Evolutionary conservation across 768 basidiomycete genomes (phyloP).

Genomic region (Suillus lakei): DNA sequence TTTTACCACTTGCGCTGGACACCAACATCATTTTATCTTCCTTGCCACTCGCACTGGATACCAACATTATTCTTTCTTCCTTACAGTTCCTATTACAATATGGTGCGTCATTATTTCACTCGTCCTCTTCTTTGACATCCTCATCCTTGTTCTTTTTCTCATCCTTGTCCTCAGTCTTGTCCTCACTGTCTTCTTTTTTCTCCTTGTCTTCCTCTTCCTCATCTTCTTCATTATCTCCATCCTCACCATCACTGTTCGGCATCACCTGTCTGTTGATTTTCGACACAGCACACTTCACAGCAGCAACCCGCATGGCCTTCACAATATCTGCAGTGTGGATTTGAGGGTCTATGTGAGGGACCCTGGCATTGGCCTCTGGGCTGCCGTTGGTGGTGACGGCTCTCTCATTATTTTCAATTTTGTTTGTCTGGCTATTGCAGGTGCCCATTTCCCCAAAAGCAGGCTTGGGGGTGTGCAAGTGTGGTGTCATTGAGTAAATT

Average conservation of each 20-base stretch:
- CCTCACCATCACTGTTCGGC: not conserved
- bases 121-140: not conserved
- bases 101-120: not conserved
- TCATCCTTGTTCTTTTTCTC: not conserved
- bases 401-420: not conserved
- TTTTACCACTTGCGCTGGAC: too few species aligned
- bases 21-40: too few species aligned
- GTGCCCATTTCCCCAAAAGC: not conserved
- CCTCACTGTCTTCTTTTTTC: not conserved
- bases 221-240: not conserved
- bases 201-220: not conserved
- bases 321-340: not conserved
- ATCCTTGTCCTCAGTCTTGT: not conserved
- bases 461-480: constrained; percentile 18
- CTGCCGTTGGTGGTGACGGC: not conserved
- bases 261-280: not conserved
- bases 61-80: too few species aligned
- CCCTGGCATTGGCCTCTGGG: not conserved
- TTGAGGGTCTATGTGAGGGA: not conserved
- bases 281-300: not conserved
- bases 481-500: constrained; percentile 47
- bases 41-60: too few species aligned
- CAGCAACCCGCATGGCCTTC: not conserved
- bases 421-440: not conserved
- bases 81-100: too few species aligned